A percentile compares a stretch with the other conserved stretches of the same genome.
Evolutionary conservation across 129 eudicot genomes (phyloP).

Genomic region (Logfia minima): DNA sequence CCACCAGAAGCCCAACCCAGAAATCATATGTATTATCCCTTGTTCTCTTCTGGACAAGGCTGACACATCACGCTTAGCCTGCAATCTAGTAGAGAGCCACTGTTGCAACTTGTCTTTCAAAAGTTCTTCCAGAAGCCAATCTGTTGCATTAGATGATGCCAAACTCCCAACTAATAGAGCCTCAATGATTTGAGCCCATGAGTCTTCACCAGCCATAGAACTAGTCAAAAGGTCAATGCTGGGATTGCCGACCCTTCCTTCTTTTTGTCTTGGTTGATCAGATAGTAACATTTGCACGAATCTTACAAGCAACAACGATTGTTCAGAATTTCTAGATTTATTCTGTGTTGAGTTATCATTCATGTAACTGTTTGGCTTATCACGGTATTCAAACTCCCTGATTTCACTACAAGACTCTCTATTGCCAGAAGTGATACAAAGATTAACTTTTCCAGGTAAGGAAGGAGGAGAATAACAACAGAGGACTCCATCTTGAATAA

Average conservation of each 20-base stretch:
- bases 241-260: slow-evolving; percentile 22
- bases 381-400: slow-evolving; percentile 83
- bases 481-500: slow-evolving; percentile 84
- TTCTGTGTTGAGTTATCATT: slow-evolving; percentile 35
- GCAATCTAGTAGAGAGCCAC: slow-evolving; percentile 65
- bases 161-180: slow-evolving; percentile 56
- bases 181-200: slow-evolving; percentile 74
- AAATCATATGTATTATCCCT: slow-evolving; percentile 92
- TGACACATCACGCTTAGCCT: slow-evolving; percentile 12
- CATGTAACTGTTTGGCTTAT: slow-evolving; percentile 32
- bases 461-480: slow-evolving; percentile 74
- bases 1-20: slow-evolving; percentile 96
- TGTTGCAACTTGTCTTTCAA: slow-evolving; percentile 73
- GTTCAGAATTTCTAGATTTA: slow-evolving; percentile 56
- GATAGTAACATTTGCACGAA: slow-evolving; percentile 68
- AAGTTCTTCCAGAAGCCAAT: slow-evolving; percentile 84
- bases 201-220: slow-evolving; percentile 53
- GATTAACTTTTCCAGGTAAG: slow-evolving; percentile 66
- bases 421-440: slow-evolving; percentile 82
- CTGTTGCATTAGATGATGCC: slow-evolving; percentile 46
- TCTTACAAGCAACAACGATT: slow-evolving; percentile 68
- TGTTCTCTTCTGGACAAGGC: slow-evolving; percentile 83
- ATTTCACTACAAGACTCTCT: slow-evolving; percentile 85
- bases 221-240: slow-evolving; percentile 32
- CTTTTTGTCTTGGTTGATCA: slow-evolving; percentile 35